Evolutionary conservation across 495 filamentous ascomycete genomes (phyloP).

Genomic region (Podospora comata): DNA sequence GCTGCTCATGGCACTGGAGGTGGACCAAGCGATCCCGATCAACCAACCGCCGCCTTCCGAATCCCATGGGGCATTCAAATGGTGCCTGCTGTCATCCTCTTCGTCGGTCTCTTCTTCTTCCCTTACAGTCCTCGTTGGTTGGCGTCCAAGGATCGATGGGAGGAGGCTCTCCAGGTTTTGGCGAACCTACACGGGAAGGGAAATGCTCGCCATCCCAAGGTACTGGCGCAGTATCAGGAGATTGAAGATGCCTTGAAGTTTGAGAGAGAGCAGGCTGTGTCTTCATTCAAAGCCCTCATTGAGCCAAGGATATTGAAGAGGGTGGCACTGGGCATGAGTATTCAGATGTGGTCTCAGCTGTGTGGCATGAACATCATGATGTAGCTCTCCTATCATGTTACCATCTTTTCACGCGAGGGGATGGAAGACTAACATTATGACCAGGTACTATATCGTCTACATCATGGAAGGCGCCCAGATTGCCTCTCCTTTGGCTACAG

Average conservation of each 20-base stretch:
- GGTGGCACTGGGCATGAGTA: conserved; percentile 65
- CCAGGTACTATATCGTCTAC: conserved; percentile 68
- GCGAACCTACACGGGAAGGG: conserved; percentile 63
- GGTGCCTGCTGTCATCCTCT: conserved; percentile 62
- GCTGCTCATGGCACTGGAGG: conserved; percentile 56
- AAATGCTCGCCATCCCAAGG: conserved; percentile 58
- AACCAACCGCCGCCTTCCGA: conserved; percentile 61
- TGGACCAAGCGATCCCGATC: conserved; percentile 54
- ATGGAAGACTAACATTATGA: neutral
- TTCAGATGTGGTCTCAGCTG: conserved; percentile 71
- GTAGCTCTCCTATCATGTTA: conserved; percentile 20
- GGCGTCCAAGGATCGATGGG: conserved; percentile 69
- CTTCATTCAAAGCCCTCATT: conserved; percentile 55
- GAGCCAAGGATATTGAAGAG: conserved; percentile 65
- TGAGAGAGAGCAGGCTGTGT: conserved; percentile 57
- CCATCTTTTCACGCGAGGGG: neutral
- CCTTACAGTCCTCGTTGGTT: conserved; percentile 75
- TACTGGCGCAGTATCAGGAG: conserved; percentile 62
- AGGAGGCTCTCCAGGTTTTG: conserved; percentile 62
- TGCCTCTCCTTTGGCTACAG: conserved; percentile 61
- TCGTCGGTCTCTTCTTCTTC: conserved; percentile 65
- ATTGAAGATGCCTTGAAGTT: conserved; percentile 63
- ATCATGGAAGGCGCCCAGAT: conserved; percentile 70
- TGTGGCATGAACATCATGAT: conserved; percentile 77
- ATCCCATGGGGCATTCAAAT: conserved; percentile 74